phyloP scores from a whole-genome alignment of 2,329 filamentous ascomycete species.

The Ophiostoma novo-ulmi region DNA sequence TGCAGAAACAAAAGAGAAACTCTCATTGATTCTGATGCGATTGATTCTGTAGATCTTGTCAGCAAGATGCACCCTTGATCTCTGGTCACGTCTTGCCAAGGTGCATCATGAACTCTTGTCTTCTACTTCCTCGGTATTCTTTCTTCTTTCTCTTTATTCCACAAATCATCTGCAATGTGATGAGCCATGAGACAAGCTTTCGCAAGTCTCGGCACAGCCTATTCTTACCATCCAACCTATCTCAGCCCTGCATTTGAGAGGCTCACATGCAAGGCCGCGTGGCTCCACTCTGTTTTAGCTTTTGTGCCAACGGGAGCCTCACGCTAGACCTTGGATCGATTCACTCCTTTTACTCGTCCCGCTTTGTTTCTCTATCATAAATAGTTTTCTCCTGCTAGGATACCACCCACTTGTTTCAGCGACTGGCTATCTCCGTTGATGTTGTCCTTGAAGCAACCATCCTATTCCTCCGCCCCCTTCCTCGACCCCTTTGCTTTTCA shows the following conservation, averaged over 20 bases:
- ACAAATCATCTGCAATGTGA: not conserved
- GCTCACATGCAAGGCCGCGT: not conserved
- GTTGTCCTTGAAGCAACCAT: not conserved
- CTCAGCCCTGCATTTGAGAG: not conserved
- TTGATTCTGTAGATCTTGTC: not conserved
- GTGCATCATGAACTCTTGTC: not conserved
- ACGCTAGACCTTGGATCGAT: not conserved
- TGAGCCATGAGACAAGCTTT: not conserved
- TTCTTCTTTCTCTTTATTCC: not conserved
- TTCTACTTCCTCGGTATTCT: not conserved
- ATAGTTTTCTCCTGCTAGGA: not conserved
- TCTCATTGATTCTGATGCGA: not conserved
- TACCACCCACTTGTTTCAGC: not conserved
- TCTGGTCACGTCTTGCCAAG: constrained; percentile 4
- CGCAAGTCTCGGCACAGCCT: not conserved
- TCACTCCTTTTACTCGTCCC: not conserved
- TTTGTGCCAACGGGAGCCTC: constrained; percentile 1
- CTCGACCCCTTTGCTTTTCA: not conserved
- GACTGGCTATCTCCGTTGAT: not conserved
- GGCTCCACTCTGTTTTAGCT: constrained; percentile 2
- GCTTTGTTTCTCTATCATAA: not conserved
- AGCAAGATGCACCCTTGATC: not conserved
- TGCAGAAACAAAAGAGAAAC: not conserved
- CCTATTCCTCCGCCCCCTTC: not conserved
- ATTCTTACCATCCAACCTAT: not conserved